These are phyloP conservation scores for Leccinum colubrinum DNA, from an alignment of 1,284 basidiomycete genomes.

Conservation along the genomic window DNA sequence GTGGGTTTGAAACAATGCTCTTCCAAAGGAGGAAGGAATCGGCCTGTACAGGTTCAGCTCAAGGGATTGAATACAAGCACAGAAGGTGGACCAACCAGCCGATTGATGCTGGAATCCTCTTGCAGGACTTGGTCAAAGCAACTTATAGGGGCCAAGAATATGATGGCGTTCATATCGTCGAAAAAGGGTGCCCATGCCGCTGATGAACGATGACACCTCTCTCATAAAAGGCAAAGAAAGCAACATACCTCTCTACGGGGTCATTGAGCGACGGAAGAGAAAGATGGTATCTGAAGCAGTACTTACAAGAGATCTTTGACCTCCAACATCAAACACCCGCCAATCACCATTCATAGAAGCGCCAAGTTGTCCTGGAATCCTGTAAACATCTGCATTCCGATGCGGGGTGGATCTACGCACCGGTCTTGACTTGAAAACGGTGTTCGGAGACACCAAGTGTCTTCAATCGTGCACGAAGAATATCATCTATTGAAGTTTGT, in stretches of 20 bases:
- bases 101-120: conserved; percentile 58
- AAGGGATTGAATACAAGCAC: not conserved
- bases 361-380: conserved; percentile 26
- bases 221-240: not conserved
- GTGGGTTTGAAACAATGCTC: conserved; percentile 50
- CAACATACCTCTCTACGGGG: conserved; percentile 26
- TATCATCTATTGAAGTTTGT: conserved; percentile 26
- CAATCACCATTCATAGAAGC: conserved; percentile 34
- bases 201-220: conserved; percentile 11
- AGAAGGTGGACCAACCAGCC: conserved; percentile 42
- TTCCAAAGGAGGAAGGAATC: conserved; percentile 68
- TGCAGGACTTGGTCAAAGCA: conserved; percentile 63
- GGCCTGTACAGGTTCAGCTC: conserved; percentile 19
- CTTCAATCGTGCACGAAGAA: conserved; percentile 38
- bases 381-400: conserved; percentile 4
- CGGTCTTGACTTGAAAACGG: conserved; percentile 35
- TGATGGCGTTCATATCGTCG: conserved; percentile 59
- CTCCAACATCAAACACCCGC: conserved; percentile 38
- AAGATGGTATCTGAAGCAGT: not conserved
- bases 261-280: not conserved
- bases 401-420: conserved; percentile 17
- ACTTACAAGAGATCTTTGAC: conserved; percentile 35
- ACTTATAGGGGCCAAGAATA: conserved; percentile 61
- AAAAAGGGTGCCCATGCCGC: conserved; percentile 43
- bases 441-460: conserved; percentile 43